Conservation (phyloP, 495 filamentous ascomycete species). For the Aspergillus nidulans region DNA sequence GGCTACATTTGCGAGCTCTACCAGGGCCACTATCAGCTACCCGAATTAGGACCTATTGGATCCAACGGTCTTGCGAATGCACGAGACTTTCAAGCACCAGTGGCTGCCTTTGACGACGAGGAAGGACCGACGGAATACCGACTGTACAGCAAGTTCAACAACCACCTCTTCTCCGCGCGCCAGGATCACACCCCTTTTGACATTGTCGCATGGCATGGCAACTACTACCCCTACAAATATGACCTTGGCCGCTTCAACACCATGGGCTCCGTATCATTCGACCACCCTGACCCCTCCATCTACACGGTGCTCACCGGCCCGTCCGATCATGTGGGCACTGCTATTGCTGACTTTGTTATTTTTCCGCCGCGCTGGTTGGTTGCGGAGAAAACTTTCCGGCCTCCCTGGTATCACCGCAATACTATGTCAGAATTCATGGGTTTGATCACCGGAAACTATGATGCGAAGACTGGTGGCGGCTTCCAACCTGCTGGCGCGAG, state of each 20-base stretch:
- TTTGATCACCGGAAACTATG: conserved; percentile 60
- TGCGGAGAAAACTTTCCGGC: conserved; percentile 71
- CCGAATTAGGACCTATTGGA: conserved; percentile 86
- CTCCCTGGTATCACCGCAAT: conserved; percentile 79
- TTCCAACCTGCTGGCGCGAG: conserved; percentile 61
- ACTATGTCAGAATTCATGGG: conserved; percentile 68
- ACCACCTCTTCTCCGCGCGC: conserved; percentile 67
- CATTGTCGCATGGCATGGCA: conserved; percentile 75
- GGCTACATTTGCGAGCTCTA: conserved; percentile 89
- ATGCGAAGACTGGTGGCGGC: conserved; percentile 59
- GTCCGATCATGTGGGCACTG: conserved; percentile 66
- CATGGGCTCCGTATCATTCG: conserved; percentile 67
- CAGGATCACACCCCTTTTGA: conserved; percentile 78
- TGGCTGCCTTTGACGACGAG: conserved; percentile 68
- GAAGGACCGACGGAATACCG: conserved; percentile 46
- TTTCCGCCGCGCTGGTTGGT: conserved; percentile 83
- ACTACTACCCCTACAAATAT: conserved; percentile 84
- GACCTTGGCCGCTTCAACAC: conserved; percentile 77
- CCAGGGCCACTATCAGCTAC: conserved; percentile 77
- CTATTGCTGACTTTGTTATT: conserved; percentile 78
- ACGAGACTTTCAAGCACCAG: conserved; percentile 82
- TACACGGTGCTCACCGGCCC: conserved; percentile 76
- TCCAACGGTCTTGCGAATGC: conserved; percentile 83
- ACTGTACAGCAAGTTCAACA: conserved; percentile 74
- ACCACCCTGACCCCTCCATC: conserved; percentile 81